Conservation (phyloP, 2,329 filamentous ascomycete genomes). For the Lachnellula occidentalis region DNA sequence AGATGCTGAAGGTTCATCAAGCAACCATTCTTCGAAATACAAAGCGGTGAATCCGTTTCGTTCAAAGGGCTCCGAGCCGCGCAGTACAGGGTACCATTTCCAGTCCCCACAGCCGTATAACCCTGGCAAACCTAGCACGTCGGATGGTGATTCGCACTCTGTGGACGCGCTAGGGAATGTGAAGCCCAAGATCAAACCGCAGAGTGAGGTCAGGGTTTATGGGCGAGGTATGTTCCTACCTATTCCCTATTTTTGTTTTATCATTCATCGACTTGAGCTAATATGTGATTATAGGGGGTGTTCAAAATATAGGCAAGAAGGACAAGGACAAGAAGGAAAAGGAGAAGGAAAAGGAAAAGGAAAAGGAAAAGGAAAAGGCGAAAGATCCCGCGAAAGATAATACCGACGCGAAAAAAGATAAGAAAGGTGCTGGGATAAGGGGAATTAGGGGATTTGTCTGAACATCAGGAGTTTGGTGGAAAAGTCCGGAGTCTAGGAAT, state of each 20-base stretch:
- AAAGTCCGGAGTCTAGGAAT: neutral
- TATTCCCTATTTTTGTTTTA: neutral
- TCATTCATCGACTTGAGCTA: neutral
- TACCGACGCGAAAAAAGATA: constrained; percentile 37
- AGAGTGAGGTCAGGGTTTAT: constrained; percentile 46
- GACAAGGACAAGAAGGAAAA: constrained; percentile 8
- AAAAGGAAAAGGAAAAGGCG: constrained; percentile 14
- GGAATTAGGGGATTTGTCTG: constrained; percentile 32
- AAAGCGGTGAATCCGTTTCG: neutral
- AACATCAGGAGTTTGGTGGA: neutral
- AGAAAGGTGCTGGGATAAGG: constrained; percentile 38
- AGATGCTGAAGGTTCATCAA: too few relatives aligned
- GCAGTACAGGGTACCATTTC: constrained; percentile 3
- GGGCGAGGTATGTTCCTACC: constrained; percentile 44
- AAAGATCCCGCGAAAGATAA: constrained; percentile 16
- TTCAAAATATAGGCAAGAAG: constrained; percentile 45
- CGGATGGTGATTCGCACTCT: constrained; percentile 4
- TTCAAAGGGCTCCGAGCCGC: neutral
- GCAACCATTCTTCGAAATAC: neutral
- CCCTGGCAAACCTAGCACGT: constrained; percentile 1
- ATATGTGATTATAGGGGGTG: constrained; percentile 32
- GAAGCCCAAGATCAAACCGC: constrained; percentile 41
- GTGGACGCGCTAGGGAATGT: constrained; percentile 33
- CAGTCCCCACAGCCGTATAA: constrained; percentile 5
- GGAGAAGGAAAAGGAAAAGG: too few relatives aligned